Percentiles rank a stretch among this genome's conserved stretches.
These are phyloP conservation scores for Rhizopus delemar DNA, from an alignment of 371 early-diverging fungal genomes.

Conservation along the genomic window DNA sequence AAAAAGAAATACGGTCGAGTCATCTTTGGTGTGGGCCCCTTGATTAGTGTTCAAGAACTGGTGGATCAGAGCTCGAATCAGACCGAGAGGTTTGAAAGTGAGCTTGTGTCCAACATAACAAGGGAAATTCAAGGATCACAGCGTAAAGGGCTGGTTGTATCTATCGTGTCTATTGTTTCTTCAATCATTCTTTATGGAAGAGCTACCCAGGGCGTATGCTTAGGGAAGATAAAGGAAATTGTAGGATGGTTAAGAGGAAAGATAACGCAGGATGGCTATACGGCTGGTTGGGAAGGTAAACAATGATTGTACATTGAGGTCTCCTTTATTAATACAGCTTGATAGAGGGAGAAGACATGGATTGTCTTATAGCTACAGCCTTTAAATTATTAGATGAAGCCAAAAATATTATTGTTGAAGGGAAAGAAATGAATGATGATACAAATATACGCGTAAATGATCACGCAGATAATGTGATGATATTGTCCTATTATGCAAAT, in stretches of 20 bases:
- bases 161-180: conserved; percentile 44
- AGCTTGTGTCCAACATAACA: conserved; percentile 34
- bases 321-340: background rate
- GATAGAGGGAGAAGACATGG: conserved; percentile 49
- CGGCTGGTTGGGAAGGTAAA: conserved; percentile 51
- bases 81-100: conserved; percentile 22
- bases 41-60: conserved; percentile 46
- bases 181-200: conserved; percentile 50
- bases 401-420: conserved; percentile 50
- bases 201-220: conserved; percentile 46
- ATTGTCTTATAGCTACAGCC: conserved; percentile 37
- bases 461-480: conserved; percentile 56
- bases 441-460: conserved; percentile 53
- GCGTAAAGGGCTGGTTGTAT: conserved; percentile 39
- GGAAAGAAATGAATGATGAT: conserved; percentile 49
- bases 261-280: conserved; percentile 25
- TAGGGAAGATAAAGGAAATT: conserved; percentile 51
- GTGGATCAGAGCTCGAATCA: conserved; percentile 28
- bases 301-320: background rate
- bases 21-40: conserved; percentile 44
- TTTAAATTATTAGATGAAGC: conserved; percentile 46
- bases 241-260: conserved; percentile 45
- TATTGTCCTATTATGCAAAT: conserved; percentile 54
- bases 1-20: conserved; percentile 41
- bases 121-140: conserved; percentile 42